Percentiles rank a stretch among this genome's conserved stretches.
Conservation (phyloP, 306 rosid species). For the Prunus persica region Prunus_persica_NCBIv2 NC_034015.1:16364501-16365000, state of each 20-base stretch:
- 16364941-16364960: slow-evolving; percentile 57
- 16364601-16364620: slow-evolving; percentile 72
- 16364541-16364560: slow-evolving; percentile 81
- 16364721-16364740: slow-evolving; percentile 10
- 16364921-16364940: slow-evolving; percentile 87
- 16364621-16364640: slow-evolving; percentile 72
- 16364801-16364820: slow-evolving; percentile 89
- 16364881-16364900: slow-evolving; percentile 95
- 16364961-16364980: not conserved
- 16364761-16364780: not conserved
- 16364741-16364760: not conserved
- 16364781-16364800: slow-evolving; percentile 64
- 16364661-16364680: slow-evolving; percentile 93
- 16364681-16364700: slow-evolving; percentile 20
- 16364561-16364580: slow-evolving; percentile 84
- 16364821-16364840: slow-evolving; percentile 91
- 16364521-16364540: slow-evolving; percentile 97
- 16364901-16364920: slow-evolving; percentile 89
- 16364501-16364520: slow-evolving; percentile 99
- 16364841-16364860: slow-evolving; percentile 78
- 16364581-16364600: slow-evolving; percentile 60
- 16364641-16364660: slow-evolving; percentile 56
- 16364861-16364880: slow-evolving; percentile 73
- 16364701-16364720: too few relatives aligned
- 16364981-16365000: not conserved